Conservation (phyloP, 2,329 filamentous ascomycete genomes). For the Elsinoe batatas region DNA sequence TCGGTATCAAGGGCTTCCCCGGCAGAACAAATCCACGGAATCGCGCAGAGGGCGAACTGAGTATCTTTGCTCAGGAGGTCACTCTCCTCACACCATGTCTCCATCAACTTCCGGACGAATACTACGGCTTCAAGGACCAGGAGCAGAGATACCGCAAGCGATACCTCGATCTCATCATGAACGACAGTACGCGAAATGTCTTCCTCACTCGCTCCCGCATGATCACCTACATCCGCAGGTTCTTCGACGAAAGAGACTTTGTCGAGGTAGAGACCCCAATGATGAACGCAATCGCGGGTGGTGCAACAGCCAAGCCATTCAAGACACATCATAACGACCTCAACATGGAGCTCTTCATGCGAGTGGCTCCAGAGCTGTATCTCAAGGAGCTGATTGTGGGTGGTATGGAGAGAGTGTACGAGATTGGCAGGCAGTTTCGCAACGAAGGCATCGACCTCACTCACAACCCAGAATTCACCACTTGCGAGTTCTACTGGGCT, state of each 20-base stretch:
- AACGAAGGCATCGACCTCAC: slow-evolving; percentile 89
- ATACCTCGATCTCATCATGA: slow-evolving; percentile 95
- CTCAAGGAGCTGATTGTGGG: slow-evolving; percentile 95
- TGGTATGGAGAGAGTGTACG: slow-evolving; percentile 88
- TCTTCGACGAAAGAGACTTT: slow-evolving; percentile 81
- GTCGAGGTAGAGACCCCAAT: slow-evolving; percentile 94
- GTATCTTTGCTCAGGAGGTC: slow-evolving; percentile 82
- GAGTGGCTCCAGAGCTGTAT: slow-evolving; percentile 89
- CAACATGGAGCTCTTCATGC: slow-evolving; percentile 89
- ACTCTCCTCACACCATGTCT: slow-evolving; percentile 81
- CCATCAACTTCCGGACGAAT: slow-evolving; percentile 82
- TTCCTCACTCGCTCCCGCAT: slow-evolving; percentile 82
- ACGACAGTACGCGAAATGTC: slow-evolving; percentile 72
- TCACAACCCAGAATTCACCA: slow-evolving; percentile 98
- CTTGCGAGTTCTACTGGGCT: slow-evolving; percentile 93
- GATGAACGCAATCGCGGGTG: slow-evolving; percentile 92
- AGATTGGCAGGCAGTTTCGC: slow-evolving; percentile 89
- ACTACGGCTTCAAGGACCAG: slow-evolving; percentile 90
- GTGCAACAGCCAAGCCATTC: slow-evolving; percentile 92
- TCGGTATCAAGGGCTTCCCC: slow-evolving; percentile 77
- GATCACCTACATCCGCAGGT: slow-evolving; percentile 76
- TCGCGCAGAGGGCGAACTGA: slow-evolving; percentile 80
- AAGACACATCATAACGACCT: slow-evolving; percentile 93
- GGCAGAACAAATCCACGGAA: slow-evolving; percentile 83
- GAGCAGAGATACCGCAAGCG: slow-evolving; percentile 89